Base-by-base conservation (phyloP, 495 filamentous ascomycete species). In the Penicilliopsis zonata region DNA sequence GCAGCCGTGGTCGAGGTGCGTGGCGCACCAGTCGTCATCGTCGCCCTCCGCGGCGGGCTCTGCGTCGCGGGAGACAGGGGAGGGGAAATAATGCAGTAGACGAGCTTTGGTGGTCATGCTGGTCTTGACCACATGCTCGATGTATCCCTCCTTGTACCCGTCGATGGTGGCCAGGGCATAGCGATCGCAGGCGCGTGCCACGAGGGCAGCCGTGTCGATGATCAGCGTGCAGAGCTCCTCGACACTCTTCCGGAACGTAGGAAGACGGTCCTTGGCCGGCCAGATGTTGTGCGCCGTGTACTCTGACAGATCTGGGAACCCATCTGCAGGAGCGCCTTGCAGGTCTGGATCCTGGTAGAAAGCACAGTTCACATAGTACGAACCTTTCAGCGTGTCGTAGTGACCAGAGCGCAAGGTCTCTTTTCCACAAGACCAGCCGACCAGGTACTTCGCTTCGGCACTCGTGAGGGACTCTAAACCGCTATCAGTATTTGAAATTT, bases 21-120 rank as follows among this genome's bases (percentile, higher is more conserved):
- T 94, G 3, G 86, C 82, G 54, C 90, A 99, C 90, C 90, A 99
- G 52, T 87, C 83, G 52, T 95, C 88, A 35, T 81, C 76, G 21
- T 73, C 70, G 28, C 42, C 30, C 35, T 44, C 20, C 28, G 40
- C 16, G 31, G 31, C 31, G 2, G 9, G 17, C 4, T 41, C 30
- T 21, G 17, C 30, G 12, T 38, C 23, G 38, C 42, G n/a, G 41
- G 40, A 10, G 2, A 18, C 5, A 1, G 28, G 20, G 8, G 46
- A 35, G 5, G 53, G 92, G 46, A 87, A 98, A 58, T 98, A 98
- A 60, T 98, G 90, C 37, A 96, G 63, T 27, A 99, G 63, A 6
- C 90, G 66, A 12, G 90, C 92, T 57, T 99, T 96, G 20, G 85
- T 94, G 3, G 82, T 90, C 6, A 80, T 73, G 32, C 82, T 90